Conservation (phyloP, 805 yeast species). For the Candida alai region DNA sequence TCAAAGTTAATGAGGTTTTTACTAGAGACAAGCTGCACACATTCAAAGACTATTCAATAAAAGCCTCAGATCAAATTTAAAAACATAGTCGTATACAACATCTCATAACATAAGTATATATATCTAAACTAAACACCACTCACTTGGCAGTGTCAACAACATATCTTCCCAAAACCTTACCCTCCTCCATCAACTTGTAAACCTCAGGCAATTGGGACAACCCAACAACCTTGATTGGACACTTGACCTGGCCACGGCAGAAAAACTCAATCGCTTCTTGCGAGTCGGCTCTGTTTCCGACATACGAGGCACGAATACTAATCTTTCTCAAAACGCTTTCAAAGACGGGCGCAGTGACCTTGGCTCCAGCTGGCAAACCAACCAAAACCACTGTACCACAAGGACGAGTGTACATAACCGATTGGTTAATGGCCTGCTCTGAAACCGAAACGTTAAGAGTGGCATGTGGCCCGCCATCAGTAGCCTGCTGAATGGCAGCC, state of each 20-base stretch:
- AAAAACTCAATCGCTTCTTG: conserved; percentile 77
- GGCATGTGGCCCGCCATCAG: conserved; percentile 75
- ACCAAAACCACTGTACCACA: conserved; percentile 41
- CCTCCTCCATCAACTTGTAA: conserved; percentile 75
- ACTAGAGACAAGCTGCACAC: no score
- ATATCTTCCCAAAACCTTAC: conserved; percentile 83
- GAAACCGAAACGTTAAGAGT: conserved; percentile 74
- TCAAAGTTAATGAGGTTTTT: no score
- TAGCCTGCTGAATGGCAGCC: conserved; percentile 50
- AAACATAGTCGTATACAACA: no score
- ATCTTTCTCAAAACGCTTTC: conserved; percentile 69
- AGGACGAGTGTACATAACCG: conserved; percentile 44
- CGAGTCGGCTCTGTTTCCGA: conserved; percentile 86
- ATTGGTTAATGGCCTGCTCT: conserved; percentile 60
- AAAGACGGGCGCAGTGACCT: conserved; percentile 66
- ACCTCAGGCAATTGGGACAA: conserved; percentile 66
- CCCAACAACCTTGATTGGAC: conserved; percentile 74
- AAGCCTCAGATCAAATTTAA: no score
- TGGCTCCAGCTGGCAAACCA: conserved; percentile 79
- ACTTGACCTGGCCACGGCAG: conserved; percentile 63
- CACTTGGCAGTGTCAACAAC: conserved; percentile 75
- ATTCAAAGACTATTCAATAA: no score
- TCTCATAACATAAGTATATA: no score
- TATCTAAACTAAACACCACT: no score
- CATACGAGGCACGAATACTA: conserved; percentile 76